Evolutionary conservation across 768 basidiomycete species (phyloP).

Genomic region (Lactifluus pinguis): DNA sequence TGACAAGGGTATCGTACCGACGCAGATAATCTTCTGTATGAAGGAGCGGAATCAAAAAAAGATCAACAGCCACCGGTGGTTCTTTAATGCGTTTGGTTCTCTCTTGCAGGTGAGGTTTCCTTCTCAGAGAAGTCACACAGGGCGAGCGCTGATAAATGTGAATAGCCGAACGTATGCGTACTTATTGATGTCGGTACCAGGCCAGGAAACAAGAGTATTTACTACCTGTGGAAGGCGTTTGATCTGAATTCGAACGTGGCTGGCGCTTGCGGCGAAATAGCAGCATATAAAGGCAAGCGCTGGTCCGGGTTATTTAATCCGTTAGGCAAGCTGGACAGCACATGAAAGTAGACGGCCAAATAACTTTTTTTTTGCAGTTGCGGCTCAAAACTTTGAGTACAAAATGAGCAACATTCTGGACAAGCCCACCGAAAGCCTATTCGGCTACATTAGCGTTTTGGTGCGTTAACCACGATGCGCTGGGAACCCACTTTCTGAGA

Average conservation of each 20-base stretch:
- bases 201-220: constrained; percentile 81
- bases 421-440: constrained; percentile 80
- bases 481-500: neutral
- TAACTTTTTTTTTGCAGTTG: constrained; percentile 38
- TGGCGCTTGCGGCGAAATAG: constrained; percentile 97
- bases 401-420: constrained; percentile 87
- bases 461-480: constrained; percentile 29
- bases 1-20: constrained; percentile 88
- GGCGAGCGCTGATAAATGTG: neutral
- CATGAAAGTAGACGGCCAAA: neutral
- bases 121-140: neutral
- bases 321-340: constrained; percentile 40
- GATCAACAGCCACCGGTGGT: constrained; percentile 96
- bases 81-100: constrained; percentile 88
- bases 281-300: constrained; percentile 82
- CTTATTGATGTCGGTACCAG: constrained; percentile 91
- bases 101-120: constrained; percentile 57
- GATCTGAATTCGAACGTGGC: constrained; percentile 88
- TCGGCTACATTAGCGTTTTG: constrained; percentile 95
- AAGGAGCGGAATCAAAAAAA: constrained; percentile 96
- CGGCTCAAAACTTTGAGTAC: constrained; percentile 95
- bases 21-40: constrained; percentile 87
- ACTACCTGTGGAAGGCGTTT: constrained; percentile 93
- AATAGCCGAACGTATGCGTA: constrained; percentile 82
- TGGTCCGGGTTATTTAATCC: constrained; percentile 81